Conservation (phyloP, 2,329 filamentous ascomycete genomes). For the Pseudogymnoascus sp. region DNA sequence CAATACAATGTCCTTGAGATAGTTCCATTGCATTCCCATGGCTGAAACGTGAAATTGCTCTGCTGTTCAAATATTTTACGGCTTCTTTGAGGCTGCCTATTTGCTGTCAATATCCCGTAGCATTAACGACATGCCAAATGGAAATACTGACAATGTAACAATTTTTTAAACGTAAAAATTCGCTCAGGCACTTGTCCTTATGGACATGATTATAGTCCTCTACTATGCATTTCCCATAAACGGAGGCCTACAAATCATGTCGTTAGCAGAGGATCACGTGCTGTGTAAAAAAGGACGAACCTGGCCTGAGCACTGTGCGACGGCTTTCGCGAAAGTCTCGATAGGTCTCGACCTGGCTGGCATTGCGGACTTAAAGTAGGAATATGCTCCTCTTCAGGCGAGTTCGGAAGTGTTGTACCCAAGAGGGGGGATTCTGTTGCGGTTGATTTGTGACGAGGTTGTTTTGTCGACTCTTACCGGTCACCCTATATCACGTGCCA, state of each 20-base stretch:
- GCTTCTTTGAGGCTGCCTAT: conserved; percentile 45
- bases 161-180: conserved; percentile 79
- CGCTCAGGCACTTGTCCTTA: conserved; percentile 80
- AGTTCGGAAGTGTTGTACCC: neutral
- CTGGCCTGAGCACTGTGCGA: conserved; percentile 57
- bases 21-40: neutral
- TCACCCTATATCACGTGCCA: neutral
- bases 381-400: neutral
- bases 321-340: conserved; percentile 59
- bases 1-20: neutral
- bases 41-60: neutral
- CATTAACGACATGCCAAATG: neutral
- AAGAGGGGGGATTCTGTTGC: neutral
- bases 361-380: conserved; percentile 19
- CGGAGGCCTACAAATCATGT: conserved; percentile 52
- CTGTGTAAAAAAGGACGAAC: conserved; percentile 33
- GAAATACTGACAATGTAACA: conserved; percentile 65
- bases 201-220: conserved; percentile 82
- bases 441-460: neutral
- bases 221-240: conserved; percentile 86
- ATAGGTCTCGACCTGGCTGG: conserved; percentile 48
- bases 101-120: conserved; percentile 14
- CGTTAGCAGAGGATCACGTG: neutral
- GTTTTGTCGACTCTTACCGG: neutral
- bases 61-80: conserved; percentile 23